phyloP scores from a whole-genome alignment of 805 yeast genomes.

The Maudiozyma pseudohumilis region DNA sequence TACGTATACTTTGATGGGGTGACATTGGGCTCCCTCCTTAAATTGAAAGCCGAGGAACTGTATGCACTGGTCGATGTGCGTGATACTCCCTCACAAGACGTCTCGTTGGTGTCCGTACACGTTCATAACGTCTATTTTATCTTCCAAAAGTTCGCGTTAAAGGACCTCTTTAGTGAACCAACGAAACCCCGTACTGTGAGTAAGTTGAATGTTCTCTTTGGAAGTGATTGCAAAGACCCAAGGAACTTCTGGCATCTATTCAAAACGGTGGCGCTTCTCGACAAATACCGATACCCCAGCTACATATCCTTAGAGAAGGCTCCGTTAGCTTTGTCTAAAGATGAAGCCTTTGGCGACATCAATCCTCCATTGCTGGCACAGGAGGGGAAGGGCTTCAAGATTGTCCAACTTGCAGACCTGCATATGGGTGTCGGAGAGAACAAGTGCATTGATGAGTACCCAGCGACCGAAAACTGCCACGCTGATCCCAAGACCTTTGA shows the following conservation, averaged over 20 bases:
- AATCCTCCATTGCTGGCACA: constrained; percentile 1
- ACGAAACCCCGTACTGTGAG: constrained; percentile 31
- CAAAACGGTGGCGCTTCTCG: constrained; percentile 1
- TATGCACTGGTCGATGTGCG: background rate
- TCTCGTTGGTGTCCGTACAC: background rate
- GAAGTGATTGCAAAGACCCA: constrained; percentile 66
- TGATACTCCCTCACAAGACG: background rate
- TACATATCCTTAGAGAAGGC: constrained; percentile 4
- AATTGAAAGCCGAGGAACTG: background rate
- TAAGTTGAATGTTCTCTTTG: constrained; percentile 62
- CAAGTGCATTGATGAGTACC: constrained; percentile 63
- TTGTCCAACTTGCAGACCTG: constrained; percentile 82
- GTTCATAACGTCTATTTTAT: constrained; percentile 1
- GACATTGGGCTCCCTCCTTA: constrained; percentile 1
- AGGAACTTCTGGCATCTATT: constrained; percentile 54
- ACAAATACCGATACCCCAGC: constrained; percentile 7
- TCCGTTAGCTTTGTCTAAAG: too few relatives aligned
- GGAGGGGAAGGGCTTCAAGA: constrained; percentile 48
- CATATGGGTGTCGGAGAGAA: constrained; percentile 86
- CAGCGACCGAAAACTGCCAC: constrained; percentile 46
- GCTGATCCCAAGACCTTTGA: constrained; percentile 68
- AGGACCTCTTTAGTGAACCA: background rate
- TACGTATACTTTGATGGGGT: constrained; percentile 15
- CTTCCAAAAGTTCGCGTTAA: background rate
- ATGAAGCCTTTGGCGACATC: too few relatives aligned